A percentile compares a stretch with the other conserved stretches of the same genome.
These are phyloP conservation scores for Epichloe aotearoae DNA, from an alignment of 2,329 filamentous ascomycete species.

Conservation along the genomic window DNA sequence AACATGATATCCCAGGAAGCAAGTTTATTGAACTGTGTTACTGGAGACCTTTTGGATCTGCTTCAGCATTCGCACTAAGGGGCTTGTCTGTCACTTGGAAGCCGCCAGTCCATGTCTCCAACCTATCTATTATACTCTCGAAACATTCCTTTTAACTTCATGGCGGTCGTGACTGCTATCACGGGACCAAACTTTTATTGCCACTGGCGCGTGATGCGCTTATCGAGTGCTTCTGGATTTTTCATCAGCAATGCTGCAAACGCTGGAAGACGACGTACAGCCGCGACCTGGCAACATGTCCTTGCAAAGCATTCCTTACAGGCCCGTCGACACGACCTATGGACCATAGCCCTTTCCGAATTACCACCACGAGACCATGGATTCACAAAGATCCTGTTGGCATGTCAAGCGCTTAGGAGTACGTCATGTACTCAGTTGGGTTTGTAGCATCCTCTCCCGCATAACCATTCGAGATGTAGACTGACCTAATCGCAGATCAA, in stretches of 20 bases:
- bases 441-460: conserved; percentile 13
- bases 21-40: too few species aligned
- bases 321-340: not conserved
- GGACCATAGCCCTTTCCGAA: not conserved
- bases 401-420: not conserved
- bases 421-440: conserved; percentile 10
- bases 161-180: not conserved
- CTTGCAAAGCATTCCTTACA: not conserved
- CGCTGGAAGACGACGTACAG: not conserved
- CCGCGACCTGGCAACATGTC: not conserved
- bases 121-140: too few species aligned
- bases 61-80: not conserved
- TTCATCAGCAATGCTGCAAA: not conserved
- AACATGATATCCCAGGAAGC: not conserved
- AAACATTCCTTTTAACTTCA: not conserved
- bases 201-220: not conserved
- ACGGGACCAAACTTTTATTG: not conserved
- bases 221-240: not conserved
- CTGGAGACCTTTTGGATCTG: not conserved
- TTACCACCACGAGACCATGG: not conserved
- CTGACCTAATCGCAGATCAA: conserved; percentile 32
- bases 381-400: not conserved
- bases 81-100: too few species aligned
- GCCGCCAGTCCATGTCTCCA: too few species aligned
- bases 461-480: conserved; percentile 7